Evolutionary conservation across 345 rosid genomes (phyloP).

Genomic region (Capsella bursapastoris): DNA sequence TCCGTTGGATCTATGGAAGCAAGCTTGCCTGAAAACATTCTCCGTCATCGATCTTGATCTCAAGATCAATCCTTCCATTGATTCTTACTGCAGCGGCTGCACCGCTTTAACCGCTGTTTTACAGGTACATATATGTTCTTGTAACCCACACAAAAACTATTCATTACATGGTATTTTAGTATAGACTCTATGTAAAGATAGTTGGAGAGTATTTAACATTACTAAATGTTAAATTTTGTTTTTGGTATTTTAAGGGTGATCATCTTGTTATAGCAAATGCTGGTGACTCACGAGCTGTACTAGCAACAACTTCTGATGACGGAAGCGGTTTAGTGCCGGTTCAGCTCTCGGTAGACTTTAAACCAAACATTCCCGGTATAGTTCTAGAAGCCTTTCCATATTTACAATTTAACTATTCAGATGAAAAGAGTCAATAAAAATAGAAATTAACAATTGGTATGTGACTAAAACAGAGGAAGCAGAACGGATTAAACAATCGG

Average conservation of each 20-base stretch:
- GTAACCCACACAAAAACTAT: constrained; percentile 5
- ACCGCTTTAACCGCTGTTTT: constrained; percentile 78
- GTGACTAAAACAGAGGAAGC: constrained; percentile 71
- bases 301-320: constrained; percentile 61
- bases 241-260: constrained; percentile 33
- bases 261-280: constrained; percentile 73
- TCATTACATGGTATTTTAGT: not conserved
- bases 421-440: not conserved
- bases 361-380: constrained; percentile 85
- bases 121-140: constrained; percentile 56
- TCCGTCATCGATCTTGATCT: constrained; percentile 77
- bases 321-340: constrained; percentile 66
- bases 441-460: constrained; percentile 1
- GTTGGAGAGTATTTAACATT: not conserved
- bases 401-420: not conserved
- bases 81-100: constrained; percentile 73
- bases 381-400: not conserved
- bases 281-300: constrained; percentile 85
- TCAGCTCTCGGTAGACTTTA: constrained; percentile 82
- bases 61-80: constrained; percentile 60
- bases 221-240: not conserved
- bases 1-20: constrained; percentile 72
- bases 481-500: constrained; percentile 65
- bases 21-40: constrained; percentile 68
- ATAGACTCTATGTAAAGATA: not conserved